Evolutionary conservation across 805 yeast species (phyloP).

Genomic region (Kodamaea leandrae): DNA sequence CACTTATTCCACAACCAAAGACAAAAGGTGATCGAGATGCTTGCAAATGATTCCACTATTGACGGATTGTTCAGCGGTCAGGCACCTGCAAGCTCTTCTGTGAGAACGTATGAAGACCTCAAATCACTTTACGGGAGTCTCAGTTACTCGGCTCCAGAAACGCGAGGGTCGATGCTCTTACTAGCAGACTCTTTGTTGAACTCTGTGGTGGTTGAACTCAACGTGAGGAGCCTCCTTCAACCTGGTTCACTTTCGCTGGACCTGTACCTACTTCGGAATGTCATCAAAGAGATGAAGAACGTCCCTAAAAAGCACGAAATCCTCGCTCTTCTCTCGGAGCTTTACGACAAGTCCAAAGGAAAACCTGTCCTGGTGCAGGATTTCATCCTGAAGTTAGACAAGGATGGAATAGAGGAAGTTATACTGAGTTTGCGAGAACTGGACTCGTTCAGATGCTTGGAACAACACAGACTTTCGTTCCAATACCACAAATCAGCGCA

Average conservation of each 20-base stretch:
- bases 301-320: slow-evolving; percentile 18
- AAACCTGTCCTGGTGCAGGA: slow-evolving; percentile 14
- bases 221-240: slow-evolving; percentile 20
- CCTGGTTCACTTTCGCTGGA: background rate
- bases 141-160: slow-evolving; percentile 10
- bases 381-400: slow-evolving; percentile 17
- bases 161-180: slow-evolving; percentile 17
- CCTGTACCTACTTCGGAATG: slow-evolving; percentile 15
- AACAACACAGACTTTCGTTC: slow-evolving; percentile 23
- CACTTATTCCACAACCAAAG: slow-evolving; percentile 15
- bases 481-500: slow-evolving; percentile 29
- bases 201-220: slow-evolving; percentile 28
- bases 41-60: slow-evolving; percentile 11
- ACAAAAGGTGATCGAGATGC: slow-evolving; percentile 10
- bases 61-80: slow-evolving; percentile 11
- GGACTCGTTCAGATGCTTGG: slow-evolving; percentile 23
- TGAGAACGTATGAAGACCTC: slow-evolving; percentile 5
- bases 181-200: slow-evolving; percentile 24
- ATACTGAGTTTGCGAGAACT: slow-evolving; percentile 12
- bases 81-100: too few species aligned
- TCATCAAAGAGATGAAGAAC: slow-evolving; percentile 19
- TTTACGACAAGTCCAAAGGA: slow-evolving; percentile 11
- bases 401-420: slow-evolving; percentile 10
- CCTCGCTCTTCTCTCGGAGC: slow-evolving; percentile 14
- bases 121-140: background rate